Conservation (phyloP, 2,329 filamentous ascomycete genomes). For the Arthrobotrys iridis region DNA sequence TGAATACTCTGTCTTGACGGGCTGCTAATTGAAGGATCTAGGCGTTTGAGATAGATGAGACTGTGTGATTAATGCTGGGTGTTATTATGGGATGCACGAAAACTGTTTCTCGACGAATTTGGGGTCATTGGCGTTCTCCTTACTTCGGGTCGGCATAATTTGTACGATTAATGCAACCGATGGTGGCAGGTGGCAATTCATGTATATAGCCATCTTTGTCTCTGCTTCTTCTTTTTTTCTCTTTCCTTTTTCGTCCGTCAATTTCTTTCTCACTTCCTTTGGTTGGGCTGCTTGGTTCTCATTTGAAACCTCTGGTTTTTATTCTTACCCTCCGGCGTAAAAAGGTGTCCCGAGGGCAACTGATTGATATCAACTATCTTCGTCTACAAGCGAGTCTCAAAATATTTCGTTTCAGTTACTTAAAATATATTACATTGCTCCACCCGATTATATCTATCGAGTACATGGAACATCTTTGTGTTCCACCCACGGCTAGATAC, state of each 20-base stretch:
- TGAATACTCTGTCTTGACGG: constrained; percentile 41
- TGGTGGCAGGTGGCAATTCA: not conserved
- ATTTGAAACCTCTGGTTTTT: not conserved
- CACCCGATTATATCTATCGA: not conserved
- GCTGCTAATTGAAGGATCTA: not conserved
- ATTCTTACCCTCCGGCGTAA: constrained; percentile 3
- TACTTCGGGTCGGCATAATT: constrained; percentile 18
- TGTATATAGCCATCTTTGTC: constrained; percentile 2
- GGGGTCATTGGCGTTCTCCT: constrained; percentile 20
- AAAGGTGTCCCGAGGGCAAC: not conserved
- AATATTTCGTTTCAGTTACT: not conserved
- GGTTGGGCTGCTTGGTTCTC: not conserved
- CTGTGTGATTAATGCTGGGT: not conserved
- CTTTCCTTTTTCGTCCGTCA: not conserved
- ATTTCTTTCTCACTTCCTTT: not conserved
- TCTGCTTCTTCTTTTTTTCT: not conserved
- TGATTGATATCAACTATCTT: constrained; percentile 5
- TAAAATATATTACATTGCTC: not conserved
- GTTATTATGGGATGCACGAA: constrained; percentile 16
- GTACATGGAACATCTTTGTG: too few species aligned
- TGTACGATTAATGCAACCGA: constrained; percentile 23
- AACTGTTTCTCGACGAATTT: constrained; percentile 21
- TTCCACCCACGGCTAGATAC: too few species aligned
- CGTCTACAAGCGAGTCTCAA: not conserved
- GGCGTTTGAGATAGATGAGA: not conserved